Conservation (phyloP, 73 alveolate genomes). For the Stentor roeselii region DNA sequence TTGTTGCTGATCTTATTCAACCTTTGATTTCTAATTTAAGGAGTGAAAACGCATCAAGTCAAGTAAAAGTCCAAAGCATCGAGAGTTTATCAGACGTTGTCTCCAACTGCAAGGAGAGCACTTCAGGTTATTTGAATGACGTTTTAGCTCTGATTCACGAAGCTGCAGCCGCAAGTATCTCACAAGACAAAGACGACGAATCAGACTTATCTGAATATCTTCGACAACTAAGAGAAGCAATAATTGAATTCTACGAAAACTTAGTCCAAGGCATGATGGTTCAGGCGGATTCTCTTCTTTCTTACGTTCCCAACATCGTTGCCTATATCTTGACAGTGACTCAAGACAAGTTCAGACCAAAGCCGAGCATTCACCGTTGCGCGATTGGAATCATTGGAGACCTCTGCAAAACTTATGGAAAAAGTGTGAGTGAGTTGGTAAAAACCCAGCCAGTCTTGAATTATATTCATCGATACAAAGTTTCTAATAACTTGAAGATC, state of each 20-base stretch:
- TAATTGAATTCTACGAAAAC: conserved; percentile 4
- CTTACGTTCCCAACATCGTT: neutral
- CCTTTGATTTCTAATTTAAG: neutral
- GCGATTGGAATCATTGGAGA: conserved; percentile 17
- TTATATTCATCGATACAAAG: neutral
- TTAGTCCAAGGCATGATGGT: neutral
- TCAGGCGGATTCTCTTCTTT: neutral
- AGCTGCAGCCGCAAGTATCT: conserved; percentile 23
- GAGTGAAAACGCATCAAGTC: neutral
- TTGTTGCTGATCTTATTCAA: neutral
- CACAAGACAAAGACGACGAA: neutral
- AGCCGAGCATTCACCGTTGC: conserved; percentile 20
- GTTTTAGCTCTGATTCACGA: neutral
- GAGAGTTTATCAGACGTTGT: neutral
- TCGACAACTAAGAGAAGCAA: neutral
- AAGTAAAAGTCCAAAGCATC: conserved; percentile 8
- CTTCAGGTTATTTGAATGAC: neutral
- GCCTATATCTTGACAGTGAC: neutral
- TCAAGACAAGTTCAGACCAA: conserved; percentile 2
- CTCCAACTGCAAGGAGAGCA: neutral
- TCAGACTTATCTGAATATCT: conserved; percentile 3
- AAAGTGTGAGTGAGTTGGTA: neutral
- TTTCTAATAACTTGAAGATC: neutral
- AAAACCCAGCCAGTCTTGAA: conserved; percentile 4
- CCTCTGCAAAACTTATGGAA: neutral